Evolutionary conservation across 192 early-diverging fungal species (phyloP).

Genomic region (Coemansia sp.): DNA sequence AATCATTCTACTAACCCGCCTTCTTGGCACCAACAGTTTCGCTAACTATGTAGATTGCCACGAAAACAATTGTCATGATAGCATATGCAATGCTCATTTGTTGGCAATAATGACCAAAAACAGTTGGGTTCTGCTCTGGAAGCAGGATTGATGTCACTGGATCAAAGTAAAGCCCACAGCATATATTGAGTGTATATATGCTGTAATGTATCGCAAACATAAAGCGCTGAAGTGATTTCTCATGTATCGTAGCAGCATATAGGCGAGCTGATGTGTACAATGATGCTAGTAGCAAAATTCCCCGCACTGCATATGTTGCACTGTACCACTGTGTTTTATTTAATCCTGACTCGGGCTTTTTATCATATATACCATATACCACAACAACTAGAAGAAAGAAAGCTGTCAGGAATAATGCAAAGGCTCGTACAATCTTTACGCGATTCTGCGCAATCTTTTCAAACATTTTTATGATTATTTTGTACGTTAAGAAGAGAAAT

Average conservation of each 20-base stretch:
- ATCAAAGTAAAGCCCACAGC: neutral
- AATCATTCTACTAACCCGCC: neutral
- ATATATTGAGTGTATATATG: neutral
- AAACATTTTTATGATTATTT: neutral
- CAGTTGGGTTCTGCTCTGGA: neutral
- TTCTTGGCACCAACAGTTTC: neutral
- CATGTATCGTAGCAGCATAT: neutral
- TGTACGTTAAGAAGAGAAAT: no score
- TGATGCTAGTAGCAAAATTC: neutral
- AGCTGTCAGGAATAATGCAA: neutral
- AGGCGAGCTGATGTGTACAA: neutral
- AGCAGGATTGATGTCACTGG: neutral
- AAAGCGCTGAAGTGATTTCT: neutral
- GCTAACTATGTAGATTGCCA: neutral
- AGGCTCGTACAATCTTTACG: neutral
- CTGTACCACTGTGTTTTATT: neutral
- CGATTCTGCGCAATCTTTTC: neutral
- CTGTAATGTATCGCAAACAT: neutral
- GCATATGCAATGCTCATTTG: neutral
- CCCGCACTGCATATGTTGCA: neutral
- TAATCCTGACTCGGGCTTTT: neutral
- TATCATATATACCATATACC: neutral
- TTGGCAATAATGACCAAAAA: neutral
- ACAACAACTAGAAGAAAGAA: neutral
- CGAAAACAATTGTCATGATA: neutral